Evolutionary conservation across 805 yeast genomes (phyloP), one percentile per base, ranked within the genome.

Genomic region (Ogataea pini): DNA sequence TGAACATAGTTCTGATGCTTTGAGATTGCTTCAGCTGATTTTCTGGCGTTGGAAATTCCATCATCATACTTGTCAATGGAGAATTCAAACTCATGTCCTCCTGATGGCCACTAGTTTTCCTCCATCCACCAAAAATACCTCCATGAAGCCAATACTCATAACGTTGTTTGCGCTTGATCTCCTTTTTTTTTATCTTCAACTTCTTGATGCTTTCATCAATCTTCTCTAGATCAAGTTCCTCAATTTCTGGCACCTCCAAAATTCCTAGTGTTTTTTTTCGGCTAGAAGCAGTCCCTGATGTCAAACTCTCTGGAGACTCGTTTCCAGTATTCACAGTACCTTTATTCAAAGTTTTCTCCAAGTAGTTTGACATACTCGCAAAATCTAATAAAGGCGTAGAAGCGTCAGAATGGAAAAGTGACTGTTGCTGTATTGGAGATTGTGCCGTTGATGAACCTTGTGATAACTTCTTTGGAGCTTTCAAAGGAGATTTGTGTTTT

Each of bases 151-250:
- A 51, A 19, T 34, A 46, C 16, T 44, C 42, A n/a, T 48, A 48
- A 14, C 54, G 44, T 13, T 48, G 53, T 36, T 45, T 49, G 29
- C 48, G 48, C 13, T 51, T n/a, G 2, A 56, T 24, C 28, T 51
- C 52, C 31, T 53, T 56, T 29, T 44, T 47, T 40, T 46, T 53
- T 42, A 36, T 19, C 41, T 56, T 56, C 18, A 56, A 18, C 7
- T 42, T 36, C 29, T 37, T 47, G 33, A 56, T 56, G 36, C 47
- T 45, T 24, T 34, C 34, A 16, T 51, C 52, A 10, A 56, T 46
- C 24, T 46, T 32, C 7, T 53, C 49, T 4, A 56, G 20, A 32
- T 53, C 51, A 10, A 47, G 14, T 18, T 43, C 50, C 29, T 44
- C 47, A 14, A 44, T 20, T 7, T 48, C 50, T 2, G 44, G 40